Conservation (phyloP, 345 rosid genomes). For the Dovyalis caffra region DNA sequence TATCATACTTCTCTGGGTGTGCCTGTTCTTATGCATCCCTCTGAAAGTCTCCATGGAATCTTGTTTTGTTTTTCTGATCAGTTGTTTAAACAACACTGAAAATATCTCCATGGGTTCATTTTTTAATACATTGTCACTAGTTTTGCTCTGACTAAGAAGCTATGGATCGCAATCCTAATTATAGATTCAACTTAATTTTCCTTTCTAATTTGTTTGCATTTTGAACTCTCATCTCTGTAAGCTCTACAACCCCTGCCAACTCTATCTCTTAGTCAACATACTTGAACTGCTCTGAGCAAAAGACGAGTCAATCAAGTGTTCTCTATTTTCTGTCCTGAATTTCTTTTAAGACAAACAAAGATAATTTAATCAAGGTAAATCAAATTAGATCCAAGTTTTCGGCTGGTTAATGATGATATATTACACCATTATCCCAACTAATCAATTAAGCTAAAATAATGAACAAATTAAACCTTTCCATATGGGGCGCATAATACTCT, state of each 20-base stretch:
- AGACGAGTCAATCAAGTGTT: not conserved
- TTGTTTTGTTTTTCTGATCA: not conserved
- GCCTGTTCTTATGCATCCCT: not conserved
- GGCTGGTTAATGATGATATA: not conserved
- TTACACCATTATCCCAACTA: too few species aligned
- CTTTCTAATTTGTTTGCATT: not conserved
- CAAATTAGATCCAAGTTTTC: not conserved
- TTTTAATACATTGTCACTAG: not conserved
- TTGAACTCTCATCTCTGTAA: not conserved
- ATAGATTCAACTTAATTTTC: not conserved
- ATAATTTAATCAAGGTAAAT: not conserved
- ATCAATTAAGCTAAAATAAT: too few species aligned
- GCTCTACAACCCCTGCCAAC: not conserved
- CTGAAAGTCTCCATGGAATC: constrained; percentile 3
- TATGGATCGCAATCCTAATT: not conserved
- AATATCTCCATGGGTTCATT: too few species aligned
- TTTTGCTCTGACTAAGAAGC: not conserved
- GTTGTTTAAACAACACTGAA: not conserved
- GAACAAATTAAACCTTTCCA: too few species aligned
- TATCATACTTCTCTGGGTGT: not conserved
- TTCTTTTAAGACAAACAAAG: not conserved
- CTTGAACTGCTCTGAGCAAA: not conserved
- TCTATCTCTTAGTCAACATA: not conserved
- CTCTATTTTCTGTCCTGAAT: too few species aligned
- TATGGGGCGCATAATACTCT: too few species aligned